Percentiles rank a stretch among this genome's conserved stretches.
Evolutionary conservation across 2,329 filamentous ascomycete species (phyloP).

Genomic region (Talaromyces marneffei): DNA sequence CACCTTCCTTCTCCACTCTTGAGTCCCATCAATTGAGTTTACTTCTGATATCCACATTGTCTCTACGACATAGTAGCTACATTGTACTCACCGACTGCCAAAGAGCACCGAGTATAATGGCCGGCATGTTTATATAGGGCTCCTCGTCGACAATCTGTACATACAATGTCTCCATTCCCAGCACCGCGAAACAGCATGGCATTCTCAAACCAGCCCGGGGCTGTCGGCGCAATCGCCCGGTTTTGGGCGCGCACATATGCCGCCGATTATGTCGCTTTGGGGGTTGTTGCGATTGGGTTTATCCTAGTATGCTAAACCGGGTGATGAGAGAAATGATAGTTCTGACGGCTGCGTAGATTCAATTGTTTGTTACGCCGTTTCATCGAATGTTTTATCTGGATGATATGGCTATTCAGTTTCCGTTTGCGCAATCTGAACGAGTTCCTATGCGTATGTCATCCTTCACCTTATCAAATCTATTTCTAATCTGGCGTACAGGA

Average conservation of each 20-base stretch:
- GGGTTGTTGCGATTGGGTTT: slow-evolving; percentile 62
- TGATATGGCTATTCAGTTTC: slow-evolving; percentile 77
- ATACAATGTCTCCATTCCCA: slow-evolving; percentile 11
- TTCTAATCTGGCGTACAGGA: slow-evolving; percentile 20
- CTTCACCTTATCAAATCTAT: not conserved
- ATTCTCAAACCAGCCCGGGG: slow-evolving; percentile 29
- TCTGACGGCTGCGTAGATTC: slow-evolving; percentile 44
- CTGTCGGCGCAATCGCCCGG: slow-evolving; percentile 44
- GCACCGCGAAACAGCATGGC: slow-evolving; percentile 14
- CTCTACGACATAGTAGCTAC: too few species aligned
- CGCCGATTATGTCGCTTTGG: slow-evolving; percentile 78
- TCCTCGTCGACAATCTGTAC: not conserved
- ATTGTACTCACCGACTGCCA: not conserved
- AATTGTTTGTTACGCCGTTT: slow-evolving; percentile 72
- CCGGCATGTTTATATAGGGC: not conserved
- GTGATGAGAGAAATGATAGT: not conserved
- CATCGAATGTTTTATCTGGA: slow-evolving; percentile 91
- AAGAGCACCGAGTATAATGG: not conserved
- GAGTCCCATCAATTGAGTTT: not conserved
- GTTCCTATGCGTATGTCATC: slow-evolving; percentile 64
- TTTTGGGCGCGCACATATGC: slow-evolving; percentile 70
- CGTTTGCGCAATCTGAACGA: slow-evolving; percentile 75
- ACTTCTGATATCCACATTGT: too few species aligned
- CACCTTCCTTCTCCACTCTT: not conserved
- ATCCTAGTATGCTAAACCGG: slow-evolving; percentile 21